Base-by-base conservation (phyloP, 805 yeast genomes). In the Ogataea pignaliae region DNA sequence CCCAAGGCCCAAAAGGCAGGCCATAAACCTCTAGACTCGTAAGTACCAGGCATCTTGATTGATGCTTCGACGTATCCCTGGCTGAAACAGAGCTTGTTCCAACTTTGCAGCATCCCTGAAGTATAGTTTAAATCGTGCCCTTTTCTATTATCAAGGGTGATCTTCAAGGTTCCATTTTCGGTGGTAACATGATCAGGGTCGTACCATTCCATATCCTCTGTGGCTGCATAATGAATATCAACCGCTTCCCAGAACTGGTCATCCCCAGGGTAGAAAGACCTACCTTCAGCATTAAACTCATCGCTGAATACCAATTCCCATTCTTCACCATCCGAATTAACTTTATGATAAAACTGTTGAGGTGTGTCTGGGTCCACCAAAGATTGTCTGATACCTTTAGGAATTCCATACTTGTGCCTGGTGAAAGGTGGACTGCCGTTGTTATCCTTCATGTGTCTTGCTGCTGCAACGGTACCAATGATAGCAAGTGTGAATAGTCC, bases 1-100 rank as follows among this genome's bases (percentile, higher is more conserved):
- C 97, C 97, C 80, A 90, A 72, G 4, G 96, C 76, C 97, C 97
- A 90, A 45, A 88, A 55, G 72, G 97, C 98, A 1, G 98, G 97
- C 98, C 98, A 90, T 51, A 90, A 69, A 16, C 98, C 98, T 4
- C 84, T 71, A 29, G 83, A 73, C 44, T 78, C 70, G 55, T 95
- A 96, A 53, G 76, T 77, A 50, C 88, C 87, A 30, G 97, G 96
- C 49, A 90, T 67, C 46, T 75, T 75, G 0, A 86, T 91, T 10
- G 88, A 80, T 5, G 85, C 78, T 60, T 87, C 96, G 51, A 89
- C 55, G 35, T 70, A 61, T 40, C 97, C 97, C 59, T 88, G 88
- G 3, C 95, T 83, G 62, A 85, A 88, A 60, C 98, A 90, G 60
- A 90, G 57, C 66, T 83, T 81, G 66, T 90, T 90, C 98, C 98